Evolutionary conservation across 345 rosid species (phyloP), one percentile per base, ranked within the genome.

Genomic region (Bretschneidera sinensis): DNA sequence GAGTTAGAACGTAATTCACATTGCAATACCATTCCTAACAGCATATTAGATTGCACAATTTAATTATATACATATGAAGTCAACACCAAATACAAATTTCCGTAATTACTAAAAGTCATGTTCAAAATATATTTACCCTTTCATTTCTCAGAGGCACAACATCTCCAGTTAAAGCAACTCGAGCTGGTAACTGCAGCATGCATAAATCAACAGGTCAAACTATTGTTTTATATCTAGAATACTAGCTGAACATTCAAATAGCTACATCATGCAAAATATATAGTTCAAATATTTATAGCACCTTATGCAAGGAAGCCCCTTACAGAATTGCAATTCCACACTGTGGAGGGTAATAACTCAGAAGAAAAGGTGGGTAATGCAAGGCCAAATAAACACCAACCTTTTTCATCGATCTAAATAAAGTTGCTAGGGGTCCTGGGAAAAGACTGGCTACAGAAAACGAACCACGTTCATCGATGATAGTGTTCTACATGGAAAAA

Each of bases 391-490:
- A 21, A 15, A 66, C 21, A 72, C 83, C 57, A 66, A 91, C 94
- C 97, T 76, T 85, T 58, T 79, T 81, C 64, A 78, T 24, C 45
- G 78, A 84, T 61, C 51, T 77, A 39, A 88, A 78, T 55, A 91
- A 72, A 43, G 71, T 77, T 43, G 77, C 86, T 62, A 91, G 67
- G 23, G 85, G 84, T 11, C 87, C 90, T 15, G 95, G 95, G 71
- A 73, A 78, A 10, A 92, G 95, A 69, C 79, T 76, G 20, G 90
- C 45, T 48, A 91, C 73, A 54, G 96, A 76, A 59, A 91, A 74
- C 1, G 98, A 91, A 72, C 83, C 84, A 43, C 95, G 87, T 59
- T 86, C 95, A 74, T 91, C 98, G 45, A 91, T 76, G 59, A 91
- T 67, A 62, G 80, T 71, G 74, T 91, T 91, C 98, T 91, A 72